phyloP scores from a whole-genome alignment of 805 yeast genomes.

The Myxozyma sirexii region DNA sequence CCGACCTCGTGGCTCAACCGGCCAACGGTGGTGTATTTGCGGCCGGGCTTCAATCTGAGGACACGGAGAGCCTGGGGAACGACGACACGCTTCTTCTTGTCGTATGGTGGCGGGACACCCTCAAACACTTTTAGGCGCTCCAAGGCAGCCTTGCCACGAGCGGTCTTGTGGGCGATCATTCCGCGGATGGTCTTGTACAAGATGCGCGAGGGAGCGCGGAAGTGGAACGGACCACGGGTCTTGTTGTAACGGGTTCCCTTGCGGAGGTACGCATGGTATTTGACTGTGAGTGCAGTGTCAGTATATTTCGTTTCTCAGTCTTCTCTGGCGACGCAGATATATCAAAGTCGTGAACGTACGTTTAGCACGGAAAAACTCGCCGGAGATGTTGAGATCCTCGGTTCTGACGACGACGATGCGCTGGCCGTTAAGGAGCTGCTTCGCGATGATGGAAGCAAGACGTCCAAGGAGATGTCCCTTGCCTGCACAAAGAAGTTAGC shows the following conservation, averaged over 20 bases:
- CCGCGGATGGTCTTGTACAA: slow-evolving; percentile 99
- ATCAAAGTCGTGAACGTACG: slow-evolving; percentile 38
- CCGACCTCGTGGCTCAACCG: slow-evolving; percentile 96
- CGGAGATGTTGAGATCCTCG: slow-evolving; percentile 96
- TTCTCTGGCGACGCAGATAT: too few species aligned
- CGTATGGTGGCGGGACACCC: slow-evolving; percentile 99
- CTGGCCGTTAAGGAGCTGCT: slow-evolving; percentile 98
- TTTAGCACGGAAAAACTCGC: slow-evolving; percentile 99
- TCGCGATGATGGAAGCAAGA: slow-evolving; percentile 97
- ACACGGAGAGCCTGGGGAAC: slow-evolving; percentile 99
- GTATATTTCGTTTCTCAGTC: too few species aligned
- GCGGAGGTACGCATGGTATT: slow-evolving; percentile 99
- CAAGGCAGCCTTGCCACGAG: slow-evolving; percentile 99
- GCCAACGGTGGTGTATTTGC: slow-evolving; percentile 99
- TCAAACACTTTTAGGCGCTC: slow-evolving; percentile 99
- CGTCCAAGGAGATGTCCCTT: slow-evolving; percentile 99
- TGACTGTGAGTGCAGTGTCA: slow-evolving; percentile 51
- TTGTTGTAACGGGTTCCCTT: slow-evolving; percentile 99
- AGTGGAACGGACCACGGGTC: slow-evolving; percentile 99
- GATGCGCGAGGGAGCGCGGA: slow-evolving; percentile 99
- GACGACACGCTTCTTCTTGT: slow-evolving; percentile 99
- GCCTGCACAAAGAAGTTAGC: slow-evolving; percentile 11
- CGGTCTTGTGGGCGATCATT: slow-evolving; percentile 99
- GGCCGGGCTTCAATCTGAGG: slow-evolving; percentile 98
- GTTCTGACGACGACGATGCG: slow-evolving; percentile 96